These are phyloP conservation scores for Aplosporella prunicola DNA, from an alignment of 2,329 filamentous ascomycete genomes.

Conservation along the genomic window DNA sequence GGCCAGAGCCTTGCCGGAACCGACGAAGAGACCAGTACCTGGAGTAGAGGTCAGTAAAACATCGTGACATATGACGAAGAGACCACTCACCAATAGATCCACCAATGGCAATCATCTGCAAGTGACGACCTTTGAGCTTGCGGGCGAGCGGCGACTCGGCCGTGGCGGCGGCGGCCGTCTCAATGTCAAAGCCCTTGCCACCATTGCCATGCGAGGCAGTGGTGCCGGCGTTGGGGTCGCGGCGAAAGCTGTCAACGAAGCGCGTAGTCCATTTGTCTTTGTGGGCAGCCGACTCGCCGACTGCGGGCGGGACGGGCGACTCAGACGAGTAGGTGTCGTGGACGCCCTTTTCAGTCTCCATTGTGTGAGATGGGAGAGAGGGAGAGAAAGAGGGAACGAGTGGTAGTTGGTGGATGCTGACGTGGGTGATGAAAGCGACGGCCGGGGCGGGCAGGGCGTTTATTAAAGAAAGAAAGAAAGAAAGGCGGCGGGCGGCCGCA, in stretches of 20 bases:
- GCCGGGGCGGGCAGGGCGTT: too few relatives aligned
- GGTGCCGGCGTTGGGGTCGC: slow-evolving; percentile 33
- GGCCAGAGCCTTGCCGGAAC: slow-evolving; percentile 45
- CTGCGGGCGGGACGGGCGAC: slow-evolving; percentile 12
- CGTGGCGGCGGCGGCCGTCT: slow-evolving; percentile 10
- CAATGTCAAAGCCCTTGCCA: slow-evolving; percentile 37
- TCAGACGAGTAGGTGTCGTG: slow-evolving; percentile 9
- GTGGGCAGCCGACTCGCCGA: slow-evolving; percentile 28
- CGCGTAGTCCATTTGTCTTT: slow-evolving; percentile 28
- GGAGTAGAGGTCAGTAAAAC: neutral
- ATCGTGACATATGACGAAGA: slow-evolving; percentile 2
- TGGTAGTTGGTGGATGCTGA: too few relatives aligned
- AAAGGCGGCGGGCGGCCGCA: too few relatives aligned
- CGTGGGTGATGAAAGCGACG: too few relatives aligned
- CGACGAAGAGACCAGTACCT: slow-evolving; percentile 66
- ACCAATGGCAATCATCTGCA: slow-evolving; percentile 97
- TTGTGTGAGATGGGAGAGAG: neutral
- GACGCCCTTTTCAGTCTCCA: slow-evolving; percentile 9
- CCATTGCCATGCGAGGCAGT: slow-evolving; percentile 41
- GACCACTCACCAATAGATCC: slow-evolving; percentile 56
- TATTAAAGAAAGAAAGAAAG: too few relatives aligned
- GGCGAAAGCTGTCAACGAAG: slow-evolving; percentile 34
- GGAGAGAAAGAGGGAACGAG: too few relatives aligned
- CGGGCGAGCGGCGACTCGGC: slow-evolving; percentile 60
- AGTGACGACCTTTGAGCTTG: slow-evolving; percentile 50